Evolutionary conservation across 805 yeast species (phyloP).

Genomic region (Barnettozyma sp.): DNA sequence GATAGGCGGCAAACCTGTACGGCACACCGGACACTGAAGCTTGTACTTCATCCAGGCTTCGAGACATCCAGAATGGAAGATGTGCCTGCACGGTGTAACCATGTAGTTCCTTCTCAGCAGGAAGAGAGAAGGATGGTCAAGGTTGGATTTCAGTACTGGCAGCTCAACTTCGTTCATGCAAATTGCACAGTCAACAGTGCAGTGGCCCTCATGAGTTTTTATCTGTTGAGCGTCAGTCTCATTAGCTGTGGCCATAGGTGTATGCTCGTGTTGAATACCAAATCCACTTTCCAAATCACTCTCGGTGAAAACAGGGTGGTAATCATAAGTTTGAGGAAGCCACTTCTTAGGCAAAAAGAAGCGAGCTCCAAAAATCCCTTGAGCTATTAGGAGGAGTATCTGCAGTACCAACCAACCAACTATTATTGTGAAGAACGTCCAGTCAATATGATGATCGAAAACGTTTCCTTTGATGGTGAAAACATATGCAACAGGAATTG

Average conservation of each 20-base stretch:
- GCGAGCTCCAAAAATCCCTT: conserved; percentile 67
- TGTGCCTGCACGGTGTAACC: conserved; percentile 89
- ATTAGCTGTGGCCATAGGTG: conserved; percentile 19
- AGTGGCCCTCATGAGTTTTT: conserved; percentile 32
- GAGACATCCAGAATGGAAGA: conserved; percentile 84
- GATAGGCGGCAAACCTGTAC: conserved; percentile 78
- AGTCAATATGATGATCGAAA: conserved; percentile 62
- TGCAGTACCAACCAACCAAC: conserved; percentile 56
- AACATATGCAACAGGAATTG: conserved; percentile 60
- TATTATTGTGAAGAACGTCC: conserved; percentile 39
- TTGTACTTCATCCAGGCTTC: conserved; percentile 92
- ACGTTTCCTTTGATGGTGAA: conserved; percentile 49
- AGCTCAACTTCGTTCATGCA: conserved; percentile 79
- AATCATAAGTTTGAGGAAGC: conserved; percentile 78
- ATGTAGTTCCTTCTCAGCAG: conserved; percentile 42
- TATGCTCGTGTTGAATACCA: conserved; percentile 41
- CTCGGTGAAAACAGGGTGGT: conserved; percentile 60
- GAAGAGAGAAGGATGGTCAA: conserved; percentile 20
- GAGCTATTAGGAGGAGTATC: conserved; percentile 49
- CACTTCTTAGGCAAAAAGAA: conserved; percentile 72
- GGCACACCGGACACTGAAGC: conserved; percentile 89
- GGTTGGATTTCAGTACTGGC: conserved; percentile 33
- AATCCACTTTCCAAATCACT: conserved; percentile 59
- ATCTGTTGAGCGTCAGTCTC: conserved; percentile 23
- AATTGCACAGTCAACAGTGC: conserved; percentile 74